phyloP scores from a whole-genome alignment of 768 basidiomycete species.

The Clitopilus passeckerianus region DNA sequence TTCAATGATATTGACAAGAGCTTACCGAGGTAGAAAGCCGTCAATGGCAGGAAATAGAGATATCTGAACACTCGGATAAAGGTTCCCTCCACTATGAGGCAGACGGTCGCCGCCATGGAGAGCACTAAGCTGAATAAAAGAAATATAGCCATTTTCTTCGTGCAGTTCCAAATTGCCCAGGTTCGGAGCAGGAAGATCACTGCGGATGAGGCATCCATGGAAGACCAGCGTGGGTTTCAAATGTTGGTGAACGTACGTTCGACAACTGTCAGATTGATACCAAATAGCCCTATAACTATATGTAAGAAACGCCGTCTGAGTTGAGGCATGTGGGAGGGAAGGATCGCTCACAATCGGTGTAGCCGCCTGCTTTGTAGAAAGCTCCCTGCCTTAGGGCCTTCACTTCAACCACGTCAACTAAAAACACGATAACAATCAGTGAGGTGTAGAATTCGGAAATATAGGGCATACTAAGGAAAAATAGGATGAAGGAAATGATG shows the following conservation, averaged over 20 bases:
- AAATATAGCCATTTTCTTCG: conserved; percentile 6
- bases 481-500: no score
- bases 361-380: no score
- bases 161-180: conserved; percentile 18
- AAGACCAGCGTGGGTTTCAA: neutral
- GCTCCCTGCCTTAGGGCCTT: no score
- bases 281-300: neutral
- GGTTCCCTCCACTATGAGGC: conserved; percentile 5
- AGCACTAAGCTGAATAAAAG: conserved; percentile 6
- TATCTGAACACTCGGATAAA: neutral
- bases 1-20: neutral
- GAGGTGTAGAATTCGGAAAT: no score
- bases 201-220: neutral
- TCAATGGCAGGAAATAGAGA: neutral
- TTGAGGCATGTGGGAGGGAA: no score
- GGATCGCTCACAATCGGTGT: no score
- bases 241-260: conserved; percentile 2
- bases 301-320: no score
- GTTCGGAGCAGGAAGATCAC: conserved; percentile 15
- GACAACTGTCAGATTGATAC: neutral
- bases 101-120: conserved; percentile 5
- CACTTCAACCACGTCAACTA: no score
- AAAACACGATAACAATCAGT: no score
- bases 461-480: no score
- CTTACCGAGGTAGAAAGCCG: neutral